phyloP scores from a whole-genome alignment of 1,284 basidiomycete species.

The Gomphus bonarii region DNA sequence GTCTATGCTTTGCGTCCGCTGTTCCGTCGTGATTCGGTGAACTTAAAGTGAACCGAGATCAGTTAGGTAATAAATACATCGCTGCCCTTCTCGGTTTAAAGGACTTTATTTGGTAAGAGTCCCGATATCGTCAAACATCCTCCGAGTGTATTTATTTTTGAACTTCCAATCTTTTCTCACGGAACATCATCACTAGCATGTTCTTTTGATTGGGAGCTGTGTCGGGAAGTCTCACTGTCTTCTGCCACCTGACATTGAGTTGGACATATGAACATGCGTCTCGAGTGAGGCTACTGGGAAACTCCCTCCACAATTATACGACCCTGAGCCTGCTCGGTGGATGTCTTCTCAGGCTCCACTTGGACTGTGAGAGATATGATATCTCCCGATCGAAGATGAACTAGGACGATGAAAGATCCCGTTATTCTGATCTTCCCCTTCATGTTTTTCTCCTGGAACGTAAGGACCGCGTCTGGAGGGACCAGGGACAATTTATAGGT shows the following conservation, averaged over 20 bases:
- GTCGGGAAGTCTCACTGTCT: not conserved
- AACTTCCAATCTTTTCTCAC: not conserved
- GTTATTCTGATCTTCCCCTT: not conserved
- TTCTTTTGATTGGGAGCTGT: not conserved
- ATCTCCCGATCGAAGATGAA: not conserved
- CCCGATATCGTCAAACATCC: not conserved
- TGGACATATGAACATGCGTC: not conserved
- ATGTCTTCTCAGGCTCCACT: not conserved
- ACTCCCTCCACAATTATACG: not conserved
- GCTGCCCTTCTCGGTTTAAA: no score
- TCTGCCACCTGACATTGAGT: not conserved
- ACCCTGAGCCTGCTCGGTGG: not conserved
- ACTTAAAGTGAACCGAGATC: no score
- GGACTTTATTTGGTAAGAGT: no score
- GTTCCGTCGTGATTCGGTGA: no score
- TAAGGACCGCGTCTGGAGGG: not conserved
- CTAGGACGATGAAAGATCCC: not conserved
- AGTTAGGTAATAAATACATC: no score
- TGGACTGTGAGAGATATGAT: not conserved
- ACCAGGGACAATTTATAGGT: not conserved
- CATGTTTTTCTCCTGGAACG: not conserved
- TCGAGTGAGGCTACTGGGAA: not conserved
- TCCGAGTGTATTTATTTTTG: not conserved
- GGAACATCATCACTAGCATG: not conserved
- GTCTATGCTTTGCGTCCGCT: no score